Conservation (phyloP, 495 filamentous ascomycete species). For the Penicillium tannophilum region DNA sequence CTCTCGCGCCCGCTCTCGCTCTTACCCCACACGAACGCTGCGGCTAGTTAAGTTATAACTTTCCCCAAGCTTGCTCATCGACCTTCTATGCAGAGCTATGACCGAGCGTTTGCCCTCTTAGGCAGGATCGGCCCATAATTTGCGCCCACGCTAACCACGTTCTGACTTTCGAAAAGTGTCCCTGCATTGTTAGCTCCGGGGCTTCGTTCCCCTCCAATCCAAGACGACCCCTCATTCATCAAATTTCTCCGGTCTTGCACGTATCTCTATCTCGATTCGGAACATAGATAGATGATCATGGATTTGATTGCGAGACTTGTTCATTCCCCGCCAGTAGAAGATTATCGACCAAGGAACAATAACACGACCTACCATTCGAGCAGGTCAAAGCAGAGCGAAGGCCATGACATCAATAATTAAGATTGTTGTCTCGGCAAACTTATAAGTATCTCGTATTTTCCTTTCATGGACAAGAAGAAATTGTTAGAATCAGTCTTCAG, state of each 20-base stretch:
- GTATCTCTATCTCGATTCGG: not conserved
- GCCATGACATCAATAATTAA: not conserved
- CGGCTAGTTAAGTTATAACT: not conserved
- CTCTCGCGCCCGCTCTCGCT: constrained; percentile 1
- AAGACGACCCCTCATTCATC: not conserved
- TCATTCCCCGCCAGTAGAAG: not conserved
- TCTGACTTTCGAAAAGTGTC: not conserved
- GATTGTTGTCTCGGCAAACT: not conserved
- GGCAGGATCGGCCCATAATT: not conserved
- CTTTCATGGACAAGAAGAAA: not conserved
- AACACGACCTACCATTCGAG: not conserved
- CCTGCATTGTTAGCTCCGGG: constrained; percentile 2
- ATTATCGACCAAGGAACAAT: not conserved
- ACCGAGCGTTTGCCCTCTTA: not conserved
- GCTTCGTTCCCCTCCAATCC: not conserved
- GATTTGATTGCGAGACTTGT: not conserved
- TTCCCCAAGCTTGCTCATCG: not conserved
- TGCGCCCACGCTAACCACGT: not conserved
- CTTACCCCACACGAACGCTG: not conserved
- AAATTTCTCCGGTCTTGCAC: not conserved
- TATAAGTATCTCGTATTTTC: not conserved
- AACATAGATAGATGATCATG: not conserved
- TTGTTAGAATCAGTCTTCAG: not conserved
- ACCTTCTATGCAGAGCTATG: not conserved
- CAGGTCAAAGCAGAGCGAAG: not conserved